Percentiles rank a stretch among this genome's conserved stretches.
Evolutionary conservation across 305 asterid genomes (phyloP).

Genomic region (Andrographis paniculata): DNA sequence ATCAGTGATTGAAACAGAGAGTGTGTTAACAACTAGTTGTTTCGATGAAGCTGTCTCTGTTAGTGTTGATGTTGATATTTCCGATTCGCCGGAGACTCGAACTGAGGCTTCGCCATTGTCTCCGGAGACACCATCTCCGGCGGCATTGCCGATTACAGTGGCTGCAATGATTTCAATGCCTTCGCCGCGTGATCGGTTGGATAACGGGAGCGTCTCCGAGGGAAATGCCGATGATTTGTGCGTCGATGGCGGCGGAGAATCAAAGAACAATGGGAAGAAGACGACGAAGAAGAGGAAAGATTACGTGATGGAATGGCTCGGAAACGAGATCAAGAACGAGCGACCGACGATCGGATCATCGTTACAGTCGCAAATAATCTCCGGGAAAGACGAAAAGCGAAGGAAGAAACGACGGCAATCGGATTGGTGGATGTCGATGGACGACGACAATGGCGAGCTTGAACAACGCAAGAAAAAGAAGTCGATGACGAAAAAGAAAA

Average conservation of each 20-base stretch:
- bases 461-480: slow-evolving; percentile 57
- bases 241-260: slow-evolving; percentile 37
- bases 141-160: slow-evolving; percentile 58
- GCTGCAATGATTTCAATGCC: slow-evolving; percentile 39
- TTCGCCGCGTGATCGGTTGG: slow-evolving; percentile 58
- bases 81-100: slow-evolving; percentile 67
- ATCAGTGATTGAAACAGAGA: slow-evolving; percentile 68
- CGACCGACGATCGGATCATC: slow-evolving; percentile 71
- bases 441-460: no score
- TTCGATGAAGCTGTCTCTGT: slow-evolving; percentile 44
- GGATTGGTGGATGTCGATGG: slow-evolving; percentile 95
- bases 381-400: slow-evolving; percentile 54
- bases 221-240: slow-evolving; percentile 56
- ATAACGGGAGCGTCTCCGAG: slow-evolving; percentile 53
- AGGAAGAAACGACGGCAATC: slow-evolving; percentile 45
- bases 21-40: slow-evolving; percentile 55
- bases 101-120: slow-evolving; percentile 64
- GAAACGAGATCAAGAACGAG: slow-evolving; percentile 86
- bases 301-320: slow-evolving; percentile 96
- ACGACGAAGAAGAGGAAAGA: no score
- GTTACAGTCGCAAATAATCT: slow-evolving; percentile 29
- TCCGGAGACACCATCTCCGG: slow-evolving; percentile 37
- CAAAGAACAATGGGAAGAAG: no score
- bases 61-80: slow-evolving; percentile 26
- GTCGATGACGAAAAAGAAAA: slow-evolving; percentile 85